Base-by-base conservation (phyloP, 768 basidiomycete genomes). In the Glaciozyma antarctica region DNA sequence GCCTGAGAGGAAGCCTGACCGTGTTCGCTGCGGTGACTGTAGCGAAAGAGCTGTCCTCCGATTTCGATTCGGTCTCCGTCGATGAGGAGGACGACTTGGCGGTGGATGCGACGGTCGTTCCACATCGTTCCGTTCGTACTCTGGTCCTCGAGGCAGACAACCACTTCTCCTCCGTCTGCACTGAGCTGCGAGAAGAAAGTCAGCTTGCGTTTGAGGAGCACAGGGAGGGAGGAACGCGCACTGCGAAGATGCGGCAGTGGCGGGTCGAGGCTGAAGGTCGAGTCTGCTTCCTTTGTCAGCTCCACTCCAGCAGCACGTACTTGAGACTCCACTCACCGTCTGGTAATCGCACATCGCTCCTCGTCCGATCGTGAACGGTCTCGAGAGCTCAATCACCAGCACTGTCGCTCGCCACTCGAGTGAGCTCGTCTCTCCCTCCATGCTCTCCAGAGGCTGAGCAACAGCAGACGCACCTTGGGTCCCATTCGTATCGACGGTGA, bases 51-150 rank as follows among this genome's bases (percentile, higher is more conserved):
- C 12, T 63, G 68, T 2, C 26, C 19, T 9, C 28, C 59, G 56
- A 69, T 69, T 30, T 69, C 68, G 65, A 69, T 47, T 5, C 48
- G 8, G 55, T 69, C 68, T 0, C 65, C 68, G 19, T 61, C 54
- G 21, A 21, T 44, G 12, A 69, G 65, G 16, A 69, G 51, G 43
- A 64, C 59, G 24, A 62, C 47, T 9, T n/a, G 44, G 22, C 26
- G 24, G 49, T 62, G 32, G 4, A 58, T 12, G 8, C 32, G 44
- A 26, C 65, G 45, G 13, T 57, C 62, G 53, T 69, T 69, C 53
- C 59, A 45, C 26, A 69, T 47, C 5, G 62, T 66, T 3, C 68
- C 68, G 56, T 69, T 69, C 13, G 47, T 41, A 0, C 56, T 59
- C 8, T 16, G 2, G 51, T 69, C 68, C 10, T 55, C 56, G 28